These are phyloP conservation scores for Perkinsus marinus DNA, from an alignment of 169 alveolate genomes.

Conservation along the genomic window DNA sequence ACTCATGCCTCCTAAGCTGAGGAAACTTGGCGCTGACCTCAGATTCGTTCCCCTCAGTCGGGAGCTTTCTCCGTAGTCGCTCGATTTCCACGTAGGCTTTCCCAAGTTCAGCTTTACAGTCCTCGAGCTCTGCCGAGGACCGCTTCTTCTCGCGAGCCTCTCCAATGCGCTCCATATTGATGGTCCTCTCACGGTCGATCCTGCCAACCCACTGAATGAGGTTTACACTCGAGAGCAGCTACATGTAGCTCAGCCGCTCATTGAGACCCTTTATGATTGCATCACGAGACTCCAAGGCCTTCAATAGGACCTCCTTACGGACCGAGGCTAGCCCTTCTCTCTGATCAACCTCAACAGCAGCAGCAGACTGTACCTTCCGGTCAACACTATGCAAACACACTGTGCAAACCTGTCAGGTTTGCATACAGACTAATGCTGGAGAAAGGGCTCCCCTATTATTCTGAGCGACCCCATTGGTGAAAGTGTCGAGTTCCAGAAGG, in stretches of 20 bases:
- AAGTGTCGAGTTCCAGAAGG: too few relatives aligned
- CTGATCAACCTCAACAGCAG: too few relatives aligned
- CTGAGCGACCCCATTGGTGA: too few relatives aligned
- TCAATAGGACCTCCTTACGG: background rate
- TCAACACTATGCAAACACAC: too few relatives aligned
- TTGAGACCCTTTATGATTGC: background rate
- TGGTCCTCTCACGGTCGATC: background rate
- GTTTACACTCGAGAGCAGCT: background rate
- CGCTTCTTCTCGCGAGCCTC: background rate
- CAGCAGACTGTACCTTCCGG: too few relatives aligned
- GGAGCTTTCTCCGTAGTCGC: background rate
- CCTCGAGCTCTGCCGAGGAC: background rate
- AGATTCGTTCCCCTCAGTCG: background rate
- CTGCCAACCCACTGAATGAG: background rate
- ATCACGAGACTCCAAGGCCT: background rate
- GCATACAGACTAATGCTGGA: too few relatives aligned
- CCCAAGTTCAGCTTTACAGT: background rate
- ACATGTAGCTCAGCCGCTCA: background rate
- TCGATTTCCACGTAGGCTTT: background rate
- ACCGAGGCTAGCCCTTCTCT: background rate
- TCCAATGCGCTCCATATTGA: background rate
- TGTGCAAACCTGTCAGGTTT: too few relatives aligned
- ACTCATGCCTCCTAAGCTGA: too few relatives aligned
- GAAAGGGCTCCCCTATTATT: too few relatives aligned
- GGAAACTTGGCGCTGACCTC: background rate